These are phyloP conservation scores for Neurospora sp. DNA, from an alignment of 495 filamentous ascomycete species.

Conservation along the genomic window DNA sequence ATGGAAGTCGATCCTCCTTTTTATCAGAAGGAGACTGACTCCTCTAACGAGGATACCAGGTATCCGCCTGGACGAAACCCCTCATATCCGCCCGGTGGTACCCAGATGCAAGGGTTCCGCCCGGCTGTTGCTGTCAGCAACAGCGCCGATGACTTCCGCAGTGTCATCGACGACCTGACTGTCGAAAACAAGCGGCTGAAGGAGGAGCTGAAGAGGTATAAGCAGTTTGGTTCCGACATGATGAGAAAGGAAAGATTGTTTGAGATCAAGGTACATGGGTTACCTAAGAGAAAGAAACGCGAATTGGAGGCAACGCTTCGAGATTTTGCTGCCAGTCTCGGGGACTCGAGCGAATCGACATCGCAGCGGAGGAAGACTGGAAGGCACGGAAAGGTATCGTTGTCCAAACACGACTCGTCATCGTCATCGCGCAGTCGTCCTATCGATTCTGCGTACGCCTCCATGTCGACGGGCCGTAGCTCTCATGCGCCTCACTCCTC, in stretches of 20 bases:
- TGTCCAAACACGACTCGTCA: slow-evolving; percentile 37
- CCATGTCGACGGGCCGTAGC: slow-evolving; percentile 48
- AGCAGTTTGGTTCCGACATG: slow-evolving; percentile 49
- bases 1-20: slow-evolving; percentile 49
- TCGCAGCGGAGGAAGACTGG: slow-evolving; percentile 22
- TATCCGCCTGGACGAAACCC: slow-evolving; percentile 2
- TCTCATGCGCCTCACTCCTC: slow-evolving; percentile 25
- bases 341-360: slow-evolving; percentile 31
- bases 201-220: slow-evolving; percentile 56
- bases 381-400: slow-evolving; percentile 20
- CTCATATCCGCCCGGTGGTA: slow-evolving; percentile 10
- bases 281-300: slow-evolving; percentile 54
- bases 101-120: slow-evolving; percentile 6
- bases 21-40: slow-evolving; percentile 36
- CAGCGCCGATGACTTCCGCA: slow-evolving; percentile 49
- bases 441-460: slow-evolving; percentile 66
- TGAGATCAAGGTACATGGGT: slow-evolving; percentile 62
- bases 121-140: slow-evolving; percentile 33
- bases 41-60: slow-evolving; percentile 28
- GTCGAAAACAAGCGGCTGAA: slow-evolving; percentile 63
- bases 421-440: slow-evolving; percentile 44
- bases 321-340: slow-evolving; percentile 50
- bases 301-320: slow-evolving; percentile 64
- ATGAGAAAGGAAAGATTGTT: slow-evolving; percentile 59
- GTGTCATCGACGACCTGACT: slow-evolving; percentile 64